These are phyloP conservation scores for Setaria viridis DNA, from an alignment of 202 grass and related monocot genomes.

Conservation along the genomic window DNA sequence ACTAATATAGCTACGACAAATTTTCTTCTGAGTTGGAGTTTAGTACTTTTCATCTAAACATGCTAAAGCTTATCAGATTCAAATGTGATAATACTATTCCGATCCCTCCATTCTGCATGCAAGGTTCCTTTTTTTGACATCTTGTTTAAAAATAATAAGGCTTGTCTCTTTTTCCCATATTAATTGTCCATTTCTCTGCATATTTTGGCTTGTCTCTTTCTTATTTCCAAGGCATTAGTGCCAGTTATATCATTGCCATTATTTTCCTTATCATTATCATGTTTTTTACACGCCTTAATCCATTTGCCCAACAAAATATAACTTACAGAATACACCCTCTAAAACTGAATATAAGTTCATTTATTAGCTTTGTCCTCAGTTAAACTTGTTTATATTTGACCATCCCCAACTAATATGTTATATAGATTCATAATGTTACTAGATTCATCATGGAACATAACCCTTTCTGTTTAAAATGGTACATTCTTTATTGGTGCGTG, in stretches of 20 bases:
- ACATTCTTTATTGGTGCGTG: too few species aligned
- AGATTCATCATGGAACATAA: background rate
- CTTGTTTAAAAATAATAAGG: background rate
- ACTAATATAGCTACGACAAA: too few species aligned
- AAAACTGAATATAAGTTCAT: background rate
- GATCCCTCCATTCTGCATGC: too few species aligned
- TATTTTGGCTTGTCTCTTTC: background rate
- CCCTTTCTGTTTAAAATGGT: too few species aligned
- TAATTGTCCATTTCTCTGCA: background rate
- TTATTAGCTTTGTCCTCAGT: background rate
- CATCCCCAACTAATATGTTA: background rate
- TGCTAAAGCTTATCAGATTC: background rate
- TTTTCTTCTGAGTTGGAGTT: background rate
- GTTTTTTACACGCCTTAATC: too few species aligned
- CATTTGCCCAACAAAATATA: background rate
- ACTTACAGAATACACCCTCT: background rate
- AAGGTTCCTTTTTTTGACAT: too few species aligned
- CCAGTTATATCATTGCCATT: too few species aligned
- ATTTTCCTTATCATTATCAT: too few species aligned
- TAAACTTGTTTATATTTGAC: background rate
- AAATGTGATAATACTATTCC: too few species aligned
- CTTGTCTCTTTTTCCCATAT: background rate
- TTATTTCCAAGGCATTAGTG: background rate
- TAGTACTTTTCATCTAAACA: background rate
- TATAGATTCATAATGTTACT: background rate